Evolutionary conservation across 495 filamentous ascomycete genomes (phyloP), one percentile per base, ranked within the genome.

Genomic region (Daldinia concentrica): DNA sequence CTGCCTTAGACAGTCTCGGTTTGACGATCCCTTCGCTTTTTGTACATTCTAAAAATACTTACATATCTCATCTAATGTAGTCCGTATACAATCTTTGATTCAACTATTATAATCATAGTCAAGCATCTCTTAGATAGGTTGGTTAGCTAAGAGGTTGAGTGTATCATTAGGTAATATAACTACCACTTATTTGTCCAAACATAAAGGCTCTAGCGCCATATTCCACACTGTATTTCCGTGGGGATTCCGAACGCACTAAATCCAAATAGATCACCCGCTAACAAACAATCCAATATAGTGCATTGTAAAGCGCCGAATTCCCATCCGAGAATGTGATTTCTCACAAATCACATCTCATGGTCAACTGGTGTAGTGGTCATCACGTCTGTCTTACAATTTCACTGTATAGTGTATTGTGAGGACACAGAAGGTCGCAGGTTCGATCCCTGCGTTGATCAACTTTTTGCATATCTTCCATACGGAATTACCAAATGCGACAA

Each of bases 371-470:
- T 68, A 73, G 70, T 73, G 70, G 70, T 73, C 66, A 73, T 69
- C 70, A 66, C 65, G 45, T 62, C 65, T 62, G 70, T 64, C 65
- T 73, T 73, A 73, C 70, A 73, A 36, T 39, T 19, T 9, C 50
- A 34, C 26, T 26, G 43, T 37, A 65, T 22, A 34, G 64, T 62
- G 48, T 62, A 57, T 30, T 71, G 64, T 68, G 34, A 61, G 64
- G 11, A 68, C 70, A 64, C 70, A 62, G 65, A 79, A 79, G 81
- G 79, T 81, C 81, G 80, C 81, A 82, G 81, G 81, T 83, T 83
- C 81, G 80, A 83, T 73, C 81, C 81, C 81, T 82, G 81, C 81
- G 77, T 76, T 77, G 81, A 78, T 82, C 81, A 82, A 66, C 51
- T 61, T 62, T 74, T 76, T 65, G 51, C 36, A 30, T 72, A 51